Evolutionary conservation across 139 green algal genomes (phyloP).

Genomic region (Choricystis sp.): DNA sequence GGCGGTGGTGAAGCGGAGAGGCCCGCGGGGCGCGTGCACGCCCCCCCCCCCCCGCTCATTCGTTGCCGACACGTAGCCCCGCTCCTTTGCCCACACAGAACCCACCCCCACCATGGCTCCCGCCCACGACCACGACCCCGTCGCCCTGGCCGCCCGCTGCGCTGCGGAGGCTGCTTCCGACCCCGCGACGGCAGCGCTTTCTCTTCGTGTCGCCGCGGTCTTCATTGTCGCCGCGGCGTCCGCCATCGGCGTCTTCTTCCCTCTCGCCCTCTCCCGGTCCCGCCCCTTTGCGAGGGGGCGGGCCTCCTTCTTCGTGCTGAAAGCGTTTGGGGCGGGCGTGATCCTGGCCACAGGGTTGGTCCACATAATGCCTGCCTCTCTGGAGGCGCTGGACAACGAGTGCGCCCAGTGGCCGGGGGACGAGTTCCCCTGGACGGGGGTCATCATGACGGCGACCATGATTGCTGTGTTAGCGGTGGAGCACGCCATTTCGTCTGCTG

Average conservation of each 20-base stretch:
- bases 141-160: too few relatives aligned
- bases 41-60: too few relatives aligned
- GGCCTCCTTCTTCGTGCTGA: constrained; percentile 7
- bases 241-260: background rate
- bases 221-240: background rate
- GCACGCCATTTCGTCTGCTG: background rate
- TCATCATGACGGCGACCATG: background rate
- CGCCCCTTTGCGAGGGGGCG: background rate
- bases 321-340: constrained; percentile 13
- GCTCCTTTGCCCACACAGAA: too few relatives aligned
- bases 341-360: constrained; percentile 3
- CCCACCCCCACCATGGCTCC: too few relatives aligned
- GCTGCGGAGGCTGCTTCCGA: too few relatives aligned
- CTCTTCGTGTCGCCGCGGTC: background rate
- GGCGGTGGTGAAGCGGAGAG: too few relatives aligned
- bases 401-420: constrained; percentile 3
- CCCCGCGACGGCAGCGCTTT: too few relatives aligned
- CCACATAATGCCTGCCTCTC: constrained; percentile 1
- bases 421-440: constrained; percentile 1
- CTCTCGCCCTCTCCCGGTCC: background rate
- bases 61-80: too few relatives aligned
- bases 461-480: background rate
- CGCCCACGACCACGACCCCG: too few relatives aligned
- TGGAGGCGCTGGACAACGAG: background rate
- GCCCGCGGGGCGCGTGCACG: too few relatives aligned